A percentile compares a stretch with the other conserved stretches of the same genome.
phyloP scores from a whole-genome alignment of 352 stramenopile genomes.

The Phytophthora hybrid region DNA sequence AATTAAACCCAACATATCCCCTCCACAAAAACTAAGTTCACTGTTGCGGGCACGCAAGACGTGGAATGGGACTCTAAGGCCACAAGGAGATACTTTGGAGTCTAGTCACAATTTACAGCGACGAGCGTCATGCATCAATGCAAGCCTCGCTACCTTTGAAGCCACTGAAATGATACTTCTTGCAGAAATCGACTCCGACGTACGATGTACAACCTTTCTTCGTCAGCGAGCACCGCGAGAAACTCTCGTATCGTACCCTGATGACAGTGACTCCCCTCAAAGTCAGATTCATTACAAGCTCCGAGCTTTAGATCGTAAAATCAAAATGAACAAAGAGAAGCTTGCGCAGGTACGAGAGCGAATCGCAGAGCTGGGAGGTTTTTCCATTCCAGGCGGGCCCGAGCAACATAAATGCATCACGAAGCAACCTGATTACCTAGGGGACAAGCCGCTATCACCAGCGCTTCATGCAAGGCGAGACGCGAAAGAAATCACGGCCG shows the following conservation, averaged over 20 bases:
- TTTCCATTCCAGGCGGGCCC: neutral
- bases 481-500: neutral
- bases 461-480: neutral
- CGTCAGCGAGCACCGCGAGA: conserved; percentile 22
- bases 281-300: conserved; percentile 40
- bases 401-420: neutral
- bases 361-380: conserved; percentile 31
- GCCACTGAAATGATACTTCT: conserved; percentile 46
- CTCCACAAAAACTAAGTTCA: conserved; percentile 6
- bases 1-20: conserved; percentile 3
- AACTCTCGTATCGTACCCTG: neutral
- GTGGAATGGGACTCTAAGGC: conserved; percentile 18
- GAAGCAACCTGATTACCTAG: neutral
- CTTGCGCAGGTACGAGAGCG: conserved; percentile 41
- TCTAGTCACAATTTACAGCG: conserved; percentile 3
- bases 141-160: conserved; percentile 40
- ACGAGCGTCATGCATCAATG: conserved; percentile 20
- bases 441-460: neutral
- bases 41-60: conserved; percentile 12
- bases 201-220: conserved; percentile 45
- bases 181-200: conserved; percentile 52
- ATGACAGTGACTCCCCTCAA: conserved; percentile 5
- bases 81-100: neutral
- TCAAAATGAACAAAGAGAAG: conserved; percentile 56
- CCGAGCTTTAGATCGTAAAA: conserved; percentile 39